Percentiles rank a stretch among this genome's conserved stretches.
These are phyloP conservation scores for Wickerhamomyces xylosicus DNA, from an alignment of 805 yeast genomes.

Conservation along the genomic window DNA sequence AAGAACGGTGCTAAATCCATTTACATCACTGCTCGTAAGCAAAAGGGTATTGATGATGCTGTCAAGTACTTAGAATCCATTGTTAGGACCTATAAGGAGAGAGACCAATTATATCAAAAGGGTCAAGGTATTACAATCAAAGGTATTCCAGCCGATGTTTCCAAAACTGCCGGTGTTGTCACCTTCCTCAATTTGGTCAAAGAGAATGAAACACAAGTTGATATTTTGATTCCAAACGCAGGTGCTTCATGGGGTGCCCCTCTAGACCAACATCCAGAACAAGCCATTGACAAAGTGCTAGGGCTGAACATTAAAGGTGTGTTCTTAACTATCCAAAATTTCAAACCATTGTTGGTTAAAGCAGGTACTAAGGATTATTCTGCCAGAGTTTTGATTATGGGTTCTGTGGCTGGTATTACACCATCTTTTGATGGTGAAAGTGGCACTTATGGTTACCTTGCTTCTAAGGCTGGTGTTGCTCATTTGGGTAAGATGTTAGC, in stretches of 20 bases:
- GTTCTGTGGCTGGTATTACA: conserved; percentile 51
- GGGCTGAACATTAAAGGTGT: conserved; percentile 60
- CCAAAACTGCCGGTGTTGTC: conserved; percentile 37
- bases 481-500: conserved; percentile 60
- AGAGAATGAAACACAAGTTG: conserved; percentile 32
- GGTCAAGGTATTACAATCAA: conserved; percentile 19
- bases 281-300: conserved; percentile 53
- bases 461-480: conserved; percentile 68
- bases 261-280: conserved; percentile 46
- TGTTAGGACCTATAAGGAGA: conserved; percentile 18
- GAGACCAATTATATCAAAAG: background rate
- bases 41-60: conserved; percentile 50
- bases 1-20: conserved; percentile 52
- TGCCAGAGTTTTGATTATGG: conserved; percentile 52
- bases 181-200: conserved; percentile 31
- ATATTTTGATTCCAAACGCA: conserved; percentile 66
- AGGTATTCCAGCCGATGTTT: conserved; percentile 48
- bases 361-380: conserved; percentile 49
- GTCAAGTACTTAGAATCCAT: conserved; percentile 23
- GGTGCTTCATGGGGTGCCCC: conserved; percentile 76
- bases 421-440: conserved; percentile 19
- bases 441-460: conserved; percentile 56
- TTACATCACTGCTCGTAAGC: conserved; percentile 56
- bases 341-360: conserved; percentile 43
- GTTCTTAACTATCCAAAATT: conserved; percentile 52